These are phyloP conservation scores for Jatropha curcas DNA, from an alignment of 345 rosid genomes.

Conservation along the genomic window DNA sequence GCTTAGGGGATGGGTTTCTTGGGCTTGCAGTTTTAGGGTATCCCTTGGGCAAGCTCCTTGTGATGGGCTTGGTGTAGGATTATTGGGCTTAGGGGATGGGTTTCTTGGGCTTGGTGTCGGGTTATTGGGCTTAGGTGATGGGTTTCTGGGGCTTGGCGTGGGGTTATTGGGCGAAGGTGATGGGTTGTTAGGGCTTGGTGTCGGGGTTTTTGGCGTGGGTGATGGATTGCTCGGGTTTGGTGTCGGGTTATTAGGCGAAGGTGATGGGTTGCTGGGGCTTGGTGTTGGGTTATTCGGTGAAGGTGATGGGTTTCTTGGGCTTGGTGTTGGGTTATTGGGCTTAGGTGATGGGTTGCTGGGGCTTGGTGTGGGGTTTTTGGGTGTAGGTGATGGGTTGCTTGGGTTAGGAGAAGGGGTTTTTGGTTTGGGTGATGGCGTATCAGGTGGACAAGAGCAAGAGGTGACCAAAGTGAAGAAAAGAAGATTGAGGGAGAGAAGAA, in stretches of 20 bases:
- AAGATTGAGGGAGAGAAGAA: constrained; percentile 57
- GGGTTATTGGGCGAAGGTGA: too few species aligned
- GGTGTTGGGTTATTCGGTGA: not conserved
- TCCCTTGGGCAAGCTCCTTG: constrained; percentile 59
- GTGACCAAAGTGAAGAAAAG: constrained; percentile 60
- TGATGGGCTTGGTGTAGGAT: not conserved
- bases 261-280: not conserved
- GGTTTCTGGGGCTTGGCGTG: not conserved
- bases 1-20: too few species aligned
- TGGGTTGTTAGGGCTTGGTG: too few species aligned
- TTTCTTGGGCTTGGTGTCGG: not conserved
- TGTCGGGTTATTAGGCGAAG: constrained; percentile 9
- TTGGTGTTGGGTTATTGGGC: not conserved
- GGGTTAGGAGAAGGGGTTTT: too few species aligned
- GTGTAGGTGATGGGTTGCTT: constrained; percentile 22
- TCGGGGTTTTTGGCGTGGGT: too few species aligned
- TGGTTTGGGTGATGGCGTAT: constrained; percentile 22
- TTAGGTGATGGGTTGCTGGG: constrained; percentile 30
- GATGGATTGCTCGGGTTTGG: not conserved
- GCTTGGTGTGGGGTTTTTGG: constrained; percentile 17
- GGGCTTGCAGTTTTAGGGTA: constrained; percentile 45
- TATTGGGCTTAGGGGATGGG: not conserved
- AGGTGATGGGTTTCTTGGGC: constrained; percentile 28
- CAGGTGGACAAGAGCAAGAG: constrained; percentile 50
- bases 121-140: not conserved